phyloP scores from a whole-genome alignment of 805 yeast species.

The Candida lessepsii region DNA sequence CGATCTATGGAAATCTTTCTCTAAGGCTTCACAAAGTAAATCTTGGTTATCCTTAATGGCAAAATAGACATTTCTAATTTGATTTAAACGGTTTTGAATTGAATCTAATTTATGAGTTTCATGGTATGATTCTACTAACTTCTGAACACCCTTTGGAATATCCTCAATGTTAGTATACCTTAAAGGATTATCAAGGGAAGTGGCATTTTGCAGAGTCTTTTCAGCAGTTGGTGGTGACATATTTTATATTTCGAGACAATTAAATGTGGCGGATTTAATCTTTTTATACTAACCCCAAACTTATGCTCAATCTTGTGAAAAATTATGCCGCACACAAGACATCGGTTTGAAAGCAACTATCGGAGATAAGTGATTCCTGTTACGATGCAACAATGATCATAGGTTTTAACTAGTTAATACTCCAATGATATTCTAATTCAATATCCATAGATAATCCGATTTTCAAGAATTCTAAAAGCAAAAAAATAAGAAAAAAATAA shows the following conservation, averaged over 20 bases:
- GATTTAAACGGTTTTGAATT: slow-evolving; percentile 56
- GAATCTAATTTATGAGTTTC: slow-evolving; percentile 46
- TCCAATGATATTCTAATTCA: no score
- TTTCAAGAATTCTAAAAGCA: no score
- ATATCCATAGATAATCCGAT: no score
- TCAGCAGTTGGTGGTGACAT: slow-evolving; percentile 1
- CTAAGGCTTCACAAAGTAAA: slow-evolving; percentile 54
- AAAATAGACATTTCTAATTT: slow-evolving; percentile 65
- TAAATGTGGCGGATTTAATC: neutral
- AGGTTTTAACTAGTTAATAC: no score
- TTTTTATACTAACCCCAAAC: slow-evolving; percentile 4
- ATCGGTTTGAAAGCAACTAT: neutral
- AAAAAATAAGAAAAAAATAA: slow-evolving; percentile 1
- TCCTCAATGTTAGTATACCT: slow-evolving; percentile 46
- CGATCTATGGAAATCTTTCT: slow-evolving; percentile 66
- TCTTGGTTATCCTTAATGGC: slow-evolving; percentile 59
- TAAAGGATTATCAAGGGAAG: slow-evolving; percentile 7
- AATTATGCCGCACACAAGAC: neutral
- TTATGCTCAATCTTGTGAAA: slow-evolving; percentile 4
- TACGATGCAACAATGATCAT: no score
- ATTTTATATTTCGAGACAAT: neutral
- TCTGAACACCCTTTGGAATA: slow-evolving; percentile 47
- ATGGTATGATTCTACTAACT: slow-evolving; percentile 44
- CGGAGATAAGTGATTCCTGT: no score
- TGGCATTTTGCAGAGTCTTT: neutral